Evolutionary conservation across 176 grass and related monocot species (phyloP), one percentile per base, ranked within the genome.

Genomic region (Ampelocalamus luodianensis): DNA sequence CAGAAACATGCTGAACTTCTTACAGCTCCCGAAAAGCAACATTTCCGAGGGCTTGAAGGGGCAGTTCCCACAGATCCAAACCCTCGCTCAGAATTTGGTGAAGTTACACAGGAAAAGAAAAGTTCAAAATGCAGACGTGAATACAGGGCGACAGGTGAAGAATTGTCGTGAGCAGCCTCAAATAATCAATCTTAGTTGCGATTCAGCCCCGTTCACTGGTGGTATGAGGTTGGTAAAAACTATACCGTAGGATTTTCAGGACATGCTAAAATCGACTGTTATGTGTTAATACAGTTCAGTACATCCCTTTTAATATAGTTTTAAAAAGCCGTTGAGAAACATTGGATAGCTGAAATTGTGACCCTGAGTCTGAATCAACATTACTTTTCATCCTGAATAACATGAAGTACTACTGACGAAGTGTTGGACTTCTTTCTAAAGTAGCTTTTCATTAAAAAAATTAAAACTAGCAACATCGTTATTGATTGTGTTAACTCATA

Each of bases 141-240:
- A 71, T 49, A 27, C 6, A 77, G 54, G 42, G 51, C 5, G 10
- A 6, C 66, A 64, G 44, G 44, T 59, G 60, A 43, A 24, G 74
- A 88, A 83, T 36, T 64, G 8, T 51, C 5, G 24, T 12, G 17
- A 42, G 73, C 18, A 54, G 11, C 56, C 73, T 78, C 44, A 55
- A 51, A 50, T 55, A 5, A 23, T 44, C 11, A 55, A 83, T 79
- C 43, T 79, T 79, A 50, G 17, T 55, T 5, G 36, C 6, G 38
- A 83, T 50, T 1, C 26, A 54, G 23, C 2, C 20, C 64, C 42
- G 63, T 63, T 23, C 14, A 20, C 29, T 64, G 34, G 72, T 48
- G 34, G 1, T 71, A 27, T 34, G 76, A 88, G 86, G 86, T 88
- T 62, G n/a, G 79, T 77, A 70, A 27, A 61, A 82, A 16, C 16